Conservation (phyloP, 768 basidiomycete species). For the Suillus fuscotomentosus region DNA sequence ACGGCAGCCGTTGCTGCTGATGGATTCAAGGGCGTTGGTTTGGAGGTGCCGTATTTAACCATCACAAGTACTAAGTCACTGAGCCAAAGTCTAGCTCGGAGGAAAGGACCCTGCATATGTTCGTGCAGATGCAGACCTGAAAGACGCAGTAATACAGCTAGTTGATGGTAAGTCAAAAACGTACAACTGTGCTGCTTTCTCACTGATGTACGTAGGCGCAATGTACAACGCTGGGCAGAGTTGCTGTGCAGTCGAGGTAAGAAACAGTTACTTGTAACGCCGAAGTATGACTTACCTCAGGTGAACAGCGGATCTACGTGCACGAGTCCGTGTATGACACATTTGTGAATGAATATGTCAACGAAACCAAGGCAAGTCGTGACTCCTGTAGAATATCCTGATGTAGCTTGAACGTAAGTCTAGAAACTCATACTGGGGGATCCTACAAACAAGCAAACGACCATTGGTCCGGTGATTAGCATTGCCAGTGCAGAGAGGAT, state of each 20-base stretch:
- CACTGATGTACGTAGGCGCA: conserved; percentile 50
- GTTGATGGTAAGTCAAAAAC: conserved; percentile 69
- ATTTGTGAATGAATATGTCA: conserved; percentile 75
- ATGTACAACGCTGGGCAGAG: conserved; percentile 99
- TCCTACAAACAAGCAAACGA: conserved; percentile 70
- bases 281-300: background rate
- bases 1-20: conserved; percentile 60
- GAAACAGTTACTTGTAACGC: conserved; percentile 7
- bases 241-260: conserved; percentile 89
- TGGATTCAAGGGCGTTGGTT: conserved; percentile 83
- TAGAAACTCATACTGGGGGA: conserved; percentile 86
- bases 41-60: conserved; percentile 57
- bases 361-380: conserved; percentile 61
- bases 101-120: conserved; percentile 99
- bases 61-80: conserved; percentile 8
- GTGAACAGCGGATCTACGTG: conserved; percentile 82
- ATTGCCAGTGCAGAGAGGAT: conserved; percentile 83
- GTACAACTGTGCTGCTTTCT: background rate
- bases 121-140: conserved; percentile 78
- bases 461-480: conserved; percentile 92
- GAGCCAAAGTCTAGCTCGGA: conserved; percentile 58
- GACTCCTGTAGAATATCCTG: background rate
- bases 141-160: conserved; percentile 80
- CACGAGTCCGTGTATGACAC: conserved; percentile 78
- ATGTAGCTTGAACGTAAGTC: background rate